Percentiles rank a stretch among this genome's conserved stretches.
Conservation (phyloP, 176 grass and related monocot genomes). For the Urochloa ruziziensis region DNA sequence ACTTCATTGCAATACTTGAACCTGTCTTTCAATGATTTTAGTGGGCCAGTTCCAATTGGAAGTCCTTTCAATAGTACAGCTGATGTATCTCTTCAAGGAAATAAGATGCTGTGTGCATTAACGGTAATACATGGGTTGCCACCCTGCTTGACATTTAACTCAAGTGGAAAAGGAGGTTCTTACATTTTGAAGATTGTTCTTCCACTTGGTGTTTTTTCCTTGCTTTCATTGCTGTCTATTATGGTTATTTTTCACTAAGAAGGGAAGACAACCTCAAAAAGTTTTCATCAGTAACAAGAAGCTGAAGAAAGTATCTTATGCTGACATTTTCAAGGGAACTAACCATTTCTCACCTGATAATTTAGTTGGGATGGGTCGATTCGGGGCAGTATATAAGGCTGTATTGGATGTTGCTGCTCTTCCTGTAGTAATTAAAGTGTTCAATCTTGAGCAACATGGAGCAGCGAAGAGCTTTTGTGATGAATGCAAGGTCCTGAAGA, state of each 20-base stretch:
- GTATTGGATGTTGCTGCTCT: not conserved
- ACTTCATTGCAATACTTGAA: constrained; percentile 5
- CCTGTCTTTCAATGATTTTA: constrained; percentile 41
- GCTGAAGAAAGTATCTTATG: constrained; percentile 2
- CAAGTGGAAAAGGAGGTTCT: not conserved
- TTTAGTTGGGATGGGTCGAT: constrained; percentile 1
- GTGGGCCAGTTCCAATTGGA: constrained; percentile 18
- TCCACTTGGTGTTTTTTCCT: constrained; percentile 10
- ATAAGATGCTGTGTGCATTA: constrained; percentile 27
- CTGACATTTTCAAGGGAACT: constrained; percentile 18
- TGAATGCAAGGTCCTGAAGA: not conserved
- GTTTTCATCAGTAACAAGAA: not conserved
- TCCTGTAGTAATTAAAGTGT: constrained; percentile 31
- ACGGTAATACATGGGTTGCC: not conserved
- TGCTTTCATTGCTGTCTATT: not conserved
- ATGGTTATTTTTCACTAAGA: not conserved
- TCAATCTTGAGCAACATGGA: not conserved
- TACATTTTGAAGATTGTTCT: constrained; percentile 9
- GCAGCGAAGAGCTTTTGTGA: not conserved
- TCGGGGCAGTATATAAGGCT: constrained; percentile 32
- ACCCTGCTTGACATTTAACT: not conserved
- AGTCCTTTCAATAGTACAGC: not conserved
- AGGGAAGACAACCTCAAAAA: not conserved
- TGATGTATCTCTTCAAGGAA: constrained; percentile 13
- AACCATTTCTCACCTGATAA: constrained; percentile 36